Percentiles rank a stretch among this genome's conserved stretches.
phyloP scores from a whole-genome alignment of 305 asterid species.

The Fraxinus platypoda region DNA sequence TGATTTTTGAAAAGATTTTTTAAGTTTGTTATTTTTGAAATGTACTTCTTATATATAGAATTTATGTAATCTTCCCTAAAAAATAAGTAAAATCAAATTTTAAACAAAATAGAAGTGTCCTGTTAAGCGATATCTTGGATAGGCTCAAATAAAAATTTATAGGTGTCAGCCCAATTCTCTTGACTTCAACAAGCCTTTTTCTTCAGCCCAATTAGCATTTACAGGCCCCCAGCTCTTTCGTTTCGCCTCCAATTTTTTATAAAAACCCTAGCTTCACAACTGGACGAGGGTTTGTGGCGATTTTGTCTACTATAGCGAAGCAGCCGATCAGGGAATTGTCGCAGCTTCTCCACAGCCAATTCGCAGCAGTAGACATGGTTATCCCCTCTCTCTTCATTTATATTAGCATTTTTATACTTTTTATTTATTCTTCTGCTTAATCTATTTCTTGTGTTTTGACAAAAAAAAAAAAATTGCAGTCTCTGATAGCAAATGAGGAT shows the following conservation, averaged over 20 bases:
- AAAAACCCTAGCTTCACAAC: constrained; percentile 5
- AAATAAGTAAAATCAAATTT: no score
- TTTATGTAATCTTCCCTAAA: no score
- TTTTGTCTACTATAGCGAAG: constrained; percentile 18
- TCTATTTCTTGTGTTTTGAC: neutral
- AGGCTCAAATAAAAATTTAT: no score
- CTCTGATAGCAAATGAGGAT: constrained; percentile 74
- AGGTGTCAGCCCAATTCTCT: no score
- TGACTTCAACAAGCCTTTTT: neutral
- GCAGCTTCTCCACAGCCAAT: constrained; percentile 19
- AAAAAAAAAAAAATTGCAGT: constrained; percentile 28
- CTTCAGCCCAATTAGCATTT: neutral
- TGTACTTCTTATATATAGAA: no score
- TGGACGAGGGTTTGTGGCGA: constrained; percentile 30
- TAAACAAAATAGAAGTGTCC: no score
- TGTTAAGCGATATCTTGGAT: no score
- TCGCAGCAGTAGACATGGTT: constrained; percentile 34
- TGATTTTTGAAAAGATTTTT: no score
- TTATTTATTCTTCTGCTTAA: neutral
- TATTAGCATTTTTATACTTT: neutral
- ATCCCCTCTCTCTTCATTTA: neutral
- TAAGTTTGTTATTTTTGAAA: no score
- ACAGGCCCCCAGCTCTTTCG: neutral
- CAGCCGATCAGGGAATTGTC: constrained; percentile 26
- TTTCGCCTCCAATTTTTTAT: neutral